Conservation (phyloP, 768 basidiomycete genomes). For the Hirschioporus abietinus region DNA sequence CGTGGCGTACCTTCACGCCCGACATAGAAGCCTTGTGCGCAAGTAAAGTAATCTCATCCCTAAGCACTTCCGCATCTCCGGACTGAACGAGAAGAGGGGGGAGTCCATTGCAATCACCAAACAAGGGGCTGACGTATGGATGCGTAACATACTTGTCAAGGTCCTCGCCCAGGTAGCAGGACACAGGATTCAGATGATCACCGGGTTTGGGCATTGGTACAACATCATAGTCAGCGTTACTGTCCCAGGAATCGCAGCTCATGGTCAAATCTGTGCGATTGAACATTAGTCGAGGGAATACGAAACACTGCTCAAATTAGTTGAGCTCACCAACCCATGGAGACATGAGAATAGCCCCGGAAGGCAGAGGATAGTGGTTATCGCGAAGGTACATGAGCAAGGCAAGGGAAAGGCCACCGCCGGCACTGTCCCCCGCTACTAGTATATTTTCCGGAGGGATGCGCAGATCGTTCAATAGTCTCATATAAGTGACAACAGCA, state of each 20-base stretch:
- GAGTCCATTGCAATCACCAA: conserved; percentile 80
- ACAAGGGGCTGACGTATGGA: conserved; percentile 93
- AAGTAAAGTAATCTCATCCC: conserved; percentile 87
- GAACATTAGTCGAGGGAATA: conserved; percentile 5
- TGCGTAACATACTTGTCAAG: conserved; percentile 85
- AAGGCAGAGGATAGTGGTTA: conserved; percentile 76
- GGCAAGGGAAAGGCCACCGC: conserved; percentile 82
- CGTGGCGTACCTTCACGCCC: conserved; percentile 82
- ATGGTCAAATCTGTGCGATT: conserved; percentile 72
- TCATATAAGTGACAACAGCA: conserved; percentile 79
- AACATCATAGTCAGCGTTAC: conserved; percentile 82
- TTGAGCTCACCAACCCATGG: conserved; percentile 85
- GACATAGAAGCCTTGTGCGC: conserved; percentile 89
- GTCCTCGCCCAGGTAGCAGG: conserved; percentile 84
- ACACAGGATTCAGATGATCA: conserved; percentile 89
- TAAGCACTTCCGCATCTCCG: conserved; percentile 92
- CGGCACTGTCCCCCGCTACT: conserved; percentile 88
- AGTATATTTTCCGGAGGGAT: conserved; percentile 91
- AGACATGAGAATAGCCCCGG: conserved; percentile 83
- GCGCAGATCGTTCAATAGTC: conserved; percentile 80
- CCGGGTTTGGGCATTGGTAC: conserved; percentile 65
- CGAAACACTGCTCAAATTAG: conserved; percentile 4
- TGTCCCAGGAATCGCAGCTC: conserved; percentile 98
- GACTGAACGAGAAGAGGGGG: conserved; percentile 90
- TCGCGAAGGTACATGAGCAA: conserved; percentile 94